Base-by-base conservation (phyloP, 2,329 filamentous ascomycete genomes). In the Orbilia blumenaviensis region DNA sequence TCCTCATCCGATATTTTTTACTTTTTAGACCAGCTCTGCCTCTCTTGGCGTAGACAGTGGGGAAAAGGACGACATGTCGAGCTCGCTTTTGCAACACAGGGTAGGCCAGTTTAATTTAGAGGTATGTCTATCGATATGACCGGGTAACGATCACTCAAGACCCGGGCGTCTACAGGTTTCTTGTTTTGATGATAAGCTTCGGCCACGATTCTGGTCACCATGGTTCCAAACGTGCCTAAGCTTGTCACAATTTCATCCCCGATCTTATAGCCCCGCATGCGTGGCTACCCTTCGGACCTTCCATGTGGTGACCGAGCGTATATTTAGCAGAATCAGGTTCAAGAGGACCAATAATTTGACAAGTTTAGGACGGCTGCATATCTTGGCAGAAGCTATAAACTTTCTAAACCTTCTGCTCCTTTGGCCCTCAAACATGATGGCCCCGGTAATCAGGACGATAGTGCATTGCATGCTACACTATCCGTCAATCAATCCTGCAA, bases 1-100 rank as follows among this genome's bases (percentile, higher is more conserved):
- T 75, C 56, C 54, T 75, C 71, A 62, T 75, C 71, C 71, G 63
- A 75, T 75, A 68, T 66, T 67, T 74, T 66, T 62, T 74, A 66
- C 29, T 41, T 52, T 62, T 66, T 75, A 34, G 64, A 25, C 54
- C 46, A 54, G 32, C 44, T 54, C 46, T 56, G 46, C 58, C 66
- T 46, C 66, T 38, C 66, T 71, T 71, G 46, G 66, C 46, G 36
- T 71, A 46, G 54, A 71, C 44, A 16, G 56, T 56, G 66, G 66
- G 34, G 66, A 44, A 44, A 0, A 12, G 38, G 36, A 58, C 66
- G 32, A 56, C 56, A 72, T 38, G 67, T 72, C 67, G 67, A 64
- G 60, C 67, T 66, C 50, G 25, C 14, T 34, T 36, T 14, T 54
- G 36, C 66, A 63, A 54, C 66, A 42, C 42, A 42, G 41, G 66